A percentile compares a stretch with the other conserved stretches of the same genome.
phyloP scores from a whole-genome alignment of 1,284 basidiomycete species.

The Sporisorium iseilematis-ciliati region DNA sequence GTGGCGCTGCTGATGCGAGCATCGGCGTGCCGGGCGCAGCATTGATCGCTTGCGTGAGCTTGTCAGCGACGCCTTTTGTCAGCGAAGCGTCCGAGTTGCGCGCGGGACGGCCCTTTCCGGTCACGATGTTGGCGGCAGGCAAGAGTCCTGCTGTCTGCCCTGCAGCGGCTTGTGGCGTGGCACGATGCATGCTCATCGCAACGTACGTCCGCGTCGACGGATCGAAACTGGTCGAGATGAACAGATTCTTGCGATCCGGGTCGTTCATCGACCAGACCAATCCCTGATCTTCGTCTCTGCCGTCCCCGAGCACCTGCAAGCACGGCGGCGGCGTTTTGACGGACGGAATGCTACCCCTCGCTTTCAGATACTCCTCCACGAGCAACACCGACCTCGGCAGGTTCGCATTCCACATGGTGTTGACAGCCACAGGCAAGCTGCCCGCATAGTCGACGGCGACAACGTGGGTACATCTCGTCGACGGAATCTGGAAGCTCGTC shows the following conservation, averaged over 20 bases:
- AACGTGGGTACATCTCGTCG: constrained; percentile 88
- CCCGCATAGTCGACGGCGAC: constrained; percentile 90
- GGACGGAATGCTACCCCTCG: constrained; percentile 63
- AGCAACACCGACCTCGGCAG: constrained; percentile 65
- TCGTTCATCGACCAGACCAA: constrained; percentile 45
- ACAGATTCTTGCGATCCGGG: constrained; percentile 36
- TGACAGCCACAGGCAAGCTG: constrained; percentile 85
- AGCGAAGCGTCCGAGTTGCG: constrained; percentile 51
- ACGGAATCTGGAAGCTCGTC: constrained; percentile 94
- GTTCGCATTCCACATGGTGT: constrained; percentile 84
- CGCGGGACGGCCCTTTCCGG: constrained; percentile 18
- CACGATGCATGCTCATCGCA: constrained; percentile 37
- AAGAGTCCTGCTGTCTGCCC: constrained; percentile 16
- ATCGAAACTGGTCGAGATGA: constrained; percentile 55
- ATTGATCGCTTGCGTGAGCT: constrained; percentile 30
- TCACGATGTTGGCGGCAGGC: constrained; percentile 33
- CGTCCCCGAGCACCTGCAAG: constrained; percentile 64
- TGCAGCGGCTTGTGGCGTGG: neutral
- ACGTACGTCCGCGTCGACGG: constrained; percentile 30
- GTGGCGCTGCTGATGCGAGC: constrained; percentile 26
- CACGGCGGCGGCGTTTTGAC: constrained; percentile 59
- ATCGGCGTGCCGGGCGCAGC: constrained; percentile 41
- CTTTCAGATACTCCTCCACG: constrained; percentile 68
- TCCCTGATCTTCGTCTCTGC: constrained; percentile 60
- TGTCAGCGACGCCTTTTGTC: constrained; percentile 46